Base-by-base conservation (phyloP, 208 protist genomes). In the Herpetomonas samuelpessoai region DNA sequence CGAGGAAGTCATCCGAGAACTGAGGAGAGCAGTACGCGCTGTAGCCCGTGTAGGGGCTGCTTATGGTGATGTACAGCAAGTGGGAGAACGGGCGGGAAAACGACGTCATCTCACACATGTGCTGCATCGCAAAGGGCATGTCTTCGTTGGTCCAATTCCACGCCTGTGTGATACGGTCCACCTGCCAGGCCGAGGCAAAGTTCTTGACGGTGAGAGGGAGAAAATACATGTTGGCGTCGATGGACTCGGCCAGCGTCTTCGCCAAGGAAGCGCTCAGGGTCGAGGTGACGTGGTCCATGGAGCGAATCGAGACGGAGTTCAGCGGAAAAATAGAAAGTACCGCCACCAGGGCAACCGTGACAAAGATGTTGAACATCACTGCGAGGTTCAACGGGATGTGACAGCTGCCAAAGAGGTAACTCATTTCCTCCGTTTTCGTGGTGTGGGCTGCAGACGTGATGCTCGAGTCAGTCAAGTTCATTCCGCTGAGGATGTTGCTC, bases 21-120 rank as follows among this genome's bases (percentile, higher is more conserved):
- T 88, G 81, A 24, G 30, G 45, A 2, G 74, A 78, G 70, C 81
- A 88, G 61, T 79, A 88, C 19, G 77, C 81, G 58, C 81, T 67
- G 62, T 75, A 88, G n/a, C 77, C 81, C 16, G 65, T 57, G 48
- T 67, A 70, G 10, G 81, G 81, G 58, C 76, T 82, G 56, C 56
- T 77, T 1, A 88, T 22, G 19, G 57, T 65, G 22, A 87, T 48
- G 61, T 83, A 87, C 4, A 88, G 68, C 25, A 85, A 39, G 45
- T 62, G 48, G 9, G 56, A 45, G 24, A 52, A 56, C 0, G 3
- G 7, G 45, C 39, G 2, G 12, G 55, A 46, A 18, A 44, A 39
- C 18, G 30, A n/a, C 28, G 67, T 45, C 12, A 64, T 29, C 26
- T 67, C 39, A 58, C 81, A 88, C 58, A 88, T 71, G 27, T 76